Percentiles rank a stretch among this genome's conserved stretches.
phyloP scores from a whole-genome alignment of 306 rosid genomes.

The Purshia tridentata region DNA sequence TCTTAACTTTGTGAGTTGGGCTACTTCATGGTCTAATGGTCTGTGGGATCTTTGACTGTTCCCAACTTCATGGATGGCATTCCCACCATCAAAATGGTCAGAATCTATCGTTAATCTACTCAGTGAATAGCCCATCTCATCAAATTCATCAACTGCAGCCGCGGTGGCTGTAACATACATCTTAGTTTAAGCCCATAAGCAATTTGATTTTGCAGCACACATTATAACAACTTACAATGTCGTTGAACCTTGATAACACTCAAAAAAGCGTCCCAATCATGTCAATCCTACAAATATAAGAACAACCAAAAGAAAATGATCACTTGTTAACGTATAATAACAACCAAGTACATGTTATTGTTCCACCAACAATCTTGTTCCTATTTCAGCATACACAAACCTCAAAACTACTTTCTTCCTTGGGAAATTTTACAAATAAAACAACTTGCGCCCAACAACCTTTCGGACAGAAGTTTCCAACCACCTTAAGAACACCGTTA shows the following conservation, averaged over 20 bases:
- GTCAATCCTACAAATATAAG: constrained; percentile 30
- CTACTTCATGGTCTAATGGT: constrained; percentile 64
- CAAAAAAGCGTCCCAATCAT: constrained; percentile 14
- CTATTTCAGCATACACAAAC: background rate
- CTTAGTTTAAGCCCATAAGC: constrained; percentile 33
- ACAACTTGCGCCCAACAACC: background rate
- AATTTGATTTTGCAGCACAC: constrained; percentile 25
- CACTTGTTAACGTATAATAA: background rate
- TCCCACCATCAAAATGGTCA: constrained; percentile 38
- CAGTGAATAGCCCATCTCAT: constrained; percentile 82
- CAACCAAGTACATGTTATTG: background rate
- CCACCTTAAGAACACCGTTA: background rate
- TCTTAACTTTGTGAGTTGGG: constrained; percentile 69
- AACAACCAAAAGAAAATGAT: background rate
- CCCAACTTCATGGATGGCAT: constrained; percentile 32
- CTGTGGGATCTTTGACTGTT: constrained; percentile 36
- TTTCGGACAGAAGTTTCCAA: background rate
- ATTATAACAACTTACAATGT: constrained; percentile 22
- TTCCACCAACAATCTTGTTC: background rate
- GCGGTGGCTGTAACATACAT: constrained; percentile 43
- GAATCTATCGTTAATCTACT: constrained; percentile 68
- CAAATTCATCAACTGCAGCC: constrained; percentile 39
- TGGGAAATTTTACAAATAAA: background rate
- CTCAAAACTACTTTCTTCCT: background rate
- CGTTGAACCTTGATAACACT: constrained; percentile 38